phyloP scores from a whole-genome alignment of 2,329 filamentous ascomycete species.

The Aspergillus ruber region DNA sequence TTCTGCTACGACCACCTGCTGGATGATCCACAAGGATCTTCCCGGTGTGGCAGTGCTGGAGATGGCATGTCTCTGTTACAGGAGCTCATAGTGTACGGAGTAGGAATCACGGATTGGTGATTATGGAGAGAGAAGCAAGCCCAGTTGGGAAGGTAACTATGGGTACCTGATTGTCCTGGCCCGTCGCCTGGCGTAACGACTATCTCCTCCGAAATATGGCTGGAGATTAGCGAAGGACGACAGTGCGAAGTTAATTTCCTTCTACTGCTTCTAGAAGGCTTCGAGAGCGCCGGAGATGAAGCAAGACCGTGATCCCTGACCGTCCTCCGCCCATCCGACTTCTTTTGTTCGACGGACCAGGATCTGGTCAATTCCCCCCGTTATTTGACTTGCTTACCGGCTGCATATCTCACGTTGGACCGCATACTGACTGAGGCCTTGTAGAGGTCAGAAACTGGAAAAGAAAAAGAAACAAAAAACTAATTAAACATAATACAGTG shows the following conservation, averaged over 20 bases:
- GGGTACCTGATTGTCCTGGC: slow-evolving; percentile 4
- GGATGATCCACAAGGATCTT: neutral
- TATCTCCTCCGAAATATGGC: slow-evolving; percentile 14
- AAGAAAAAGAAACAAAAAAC: neutral
- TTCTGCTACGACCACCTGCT: neutral
- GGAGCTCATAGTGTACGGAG: neutral
- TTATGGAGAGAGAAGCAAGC: neutral
- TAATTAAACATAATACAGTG: too few species aligned
- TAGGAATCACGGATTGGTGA: too few species aligned
- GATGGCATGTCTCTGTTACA: neutral
- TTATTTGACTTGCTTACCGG: neutral
- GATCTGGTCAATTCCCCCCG: slow-evolving; percentile 2
- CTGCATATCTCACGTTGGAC: slow-evolving; percentile 12
- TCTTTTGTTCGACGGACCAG: slow-evolving; percentile 5
- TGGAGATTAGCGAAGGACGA: slow-evolving; percentile 18
- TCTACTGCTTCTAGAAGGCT: slow-evolving; percentile 15
- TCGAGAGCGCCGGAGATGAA: neutral
- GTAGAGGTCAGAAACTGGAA: neutral
- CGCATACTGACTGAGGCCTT: slow-evolving; percentile 7
- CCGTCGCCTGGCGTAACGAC: slow-evolving; percentile 10
- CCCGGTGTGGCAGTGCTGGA: neutral
- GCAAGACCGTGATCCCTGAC: neutral
- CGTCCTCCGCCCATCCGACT: neutral
- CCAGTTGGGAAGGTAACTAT: neutral
- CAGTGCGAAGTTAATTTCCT: slow-evolving; percentile 26